A percentile compares a stretch with the other conserved stretches of the same genome.
phyloP scores from a whole-genome alignment of 768 basidiomycete species.

The Kockovaella imperatae region DNA sequence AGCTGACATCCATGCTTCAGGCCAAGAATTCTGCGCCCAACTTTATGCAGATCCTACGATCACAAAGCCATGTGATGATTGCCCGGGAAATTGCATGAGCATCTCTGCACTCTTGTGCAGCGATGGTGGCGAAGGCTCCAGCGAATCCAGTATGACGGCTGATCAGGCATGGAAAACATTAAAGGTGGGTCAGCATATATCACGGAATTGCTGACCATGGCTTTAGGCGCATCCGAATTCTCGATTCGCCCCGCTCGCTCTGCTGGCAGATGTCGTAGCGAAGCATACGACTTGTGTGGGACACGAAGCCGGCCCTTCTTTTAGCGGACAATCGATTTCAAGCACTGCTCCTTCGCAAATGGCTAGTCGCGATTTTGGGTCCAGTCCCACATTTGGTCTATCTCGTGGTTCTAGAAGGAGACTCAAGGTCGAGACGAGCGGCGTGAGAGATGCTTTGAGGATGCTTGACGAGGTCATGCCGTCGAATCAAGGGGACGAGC shows the following conservation, averaged over 20 bases:
- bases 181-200: conserved; percentile 21
- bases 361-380: not conserved
- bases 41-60: conserved; percentile 11
- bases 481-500: conserved; percentile 4
- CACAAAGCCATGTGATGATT: conserved; percentile 12
- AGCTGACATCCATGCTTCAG: conserved; percentile 7
- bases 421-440: conserved; percentile 35
- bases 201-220: not conserved
- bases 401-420: conserved; percentile 16
- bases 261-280: conserved; percentile 44
- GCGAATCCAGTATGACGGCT: conserved; percentile 22
- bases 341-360: no score
- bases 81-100: conserved; percentile 26
- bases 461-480: conserved; percentile 24
- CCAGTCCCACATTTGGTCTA: not conserved
- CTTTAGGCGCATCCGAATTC: conserved; percentile 41
- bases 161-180: conserved; percentile 44
- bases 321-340: no score
- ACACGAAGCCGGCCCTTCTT: no score
- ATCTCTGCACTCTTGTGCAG: conserved; percentile 16
- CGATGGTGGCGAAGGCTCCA: not conserved
- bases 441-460: conserved; percentile 34
- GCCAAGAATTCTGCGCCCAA: conserved; percentile 34
- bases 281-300: conserved; percentile 27
- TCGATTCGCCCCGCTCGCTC: conserved; percentile 31